Conservation (phyloP, 495 filamentous ascomycete species). For the Lasiosphaeris hirsuta region DNA sequence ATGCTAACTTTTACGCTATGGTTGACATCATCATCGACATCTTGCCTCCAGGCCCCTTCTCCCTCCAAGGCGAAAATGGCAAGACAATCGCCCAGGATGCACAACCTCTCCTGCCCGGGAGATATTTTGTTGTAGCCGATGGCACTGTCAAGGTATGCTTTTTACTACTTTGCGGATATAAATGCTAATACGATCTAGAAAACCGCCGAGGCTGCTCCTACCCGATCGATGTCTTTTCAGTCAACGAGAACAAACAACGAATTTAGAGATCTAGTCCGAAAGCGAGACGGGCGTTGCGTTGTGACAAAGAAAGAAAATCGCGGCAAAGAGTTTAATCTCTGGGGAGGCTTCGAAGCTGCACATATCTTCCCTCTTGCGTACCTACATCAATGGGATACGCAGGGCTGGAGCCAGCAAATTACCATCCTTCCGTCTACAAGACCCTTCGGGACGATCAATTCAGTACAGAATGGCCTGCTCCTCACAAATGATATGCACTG, state of each 20-base stretch:
- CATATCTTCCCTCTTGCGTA: no score
- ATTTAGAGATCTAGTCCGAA: conserved; percentile 7
- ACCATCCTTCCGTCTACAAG: conserved; percentile 5
- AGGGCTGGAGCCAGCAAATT: no score
- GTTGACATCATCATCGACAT: conserved; percentile 8
- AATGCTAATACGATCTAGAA: conserved; percentile 4
- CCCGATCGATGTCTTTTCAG: conserved; percentile 4
- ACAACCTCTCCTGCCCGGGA: conserved; percentile 7
- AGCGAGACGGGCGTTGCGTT: no score
- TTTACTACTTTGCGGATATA: no score
- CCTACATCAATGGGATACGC: no score
- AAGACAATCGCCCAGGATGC: background rate
- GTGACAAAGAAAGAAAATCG: no score
- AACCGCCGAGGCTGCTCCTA: background rate
- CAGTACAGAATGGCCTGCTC: conserved; percentile 9
- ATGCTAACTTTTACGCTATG: conserved; percentile 9
- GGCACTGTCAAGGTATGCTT: conserved; percentile 5
- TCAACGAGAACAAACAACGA: conserved; percentile 1
- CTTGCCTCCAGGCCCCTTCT: conserved; percentile 1
- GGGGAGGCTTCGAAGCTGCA: no score
- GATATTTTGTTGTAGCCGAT: conserved; percentile 7
- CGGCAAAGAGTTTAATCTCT: no score
- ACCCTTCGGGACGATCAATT: conserved; percentile 8
- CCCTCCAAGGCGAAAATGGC: conserved; percentile 3
- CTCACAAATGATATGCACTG: conserved; percentile 1